phyloP scores from a whole-genome alignment of 495 filamentous ascomycete genomes.

The Penicillium maclennaniae region DNA sequence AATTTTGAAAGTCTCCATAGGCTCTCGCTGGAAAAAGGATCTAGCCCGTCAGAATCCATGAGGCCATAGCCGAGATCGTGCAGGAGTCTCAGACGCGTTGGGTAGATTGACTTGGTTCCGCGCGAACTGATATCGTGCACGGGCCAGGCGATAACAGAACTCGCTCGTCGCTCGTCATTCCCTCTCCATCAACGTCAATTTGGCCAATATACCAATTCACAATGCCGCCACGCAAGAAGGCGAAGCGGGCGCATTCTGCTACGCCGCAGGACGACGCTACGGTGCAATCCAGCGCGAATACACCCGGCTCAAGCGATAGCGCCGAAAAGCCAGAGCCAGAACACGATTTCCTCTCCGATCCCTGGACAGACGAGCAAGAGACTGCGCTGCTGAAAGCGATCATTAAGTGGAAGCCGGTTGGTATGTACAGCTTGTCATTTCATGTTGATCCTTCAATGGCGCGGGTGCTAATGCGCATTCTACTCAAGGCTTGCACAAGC shows the following conservation, averaged over 20 bases:
- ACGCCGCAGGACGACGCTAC: conserved; percentile 39
- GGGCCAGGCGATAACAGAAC: conserved; percentile 34
- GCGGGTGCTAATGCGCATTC: conserved; percentile 1
- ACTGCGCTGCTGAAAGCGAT: conserved; percentile 84
- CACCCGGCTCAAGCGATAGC: conserved; percentile 31
- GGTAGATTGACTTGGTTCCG: conserved; percentile 17
- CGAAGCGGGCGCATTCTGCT: conserved; percentile 31
- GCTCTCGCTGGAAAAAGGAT: conserved; percentile 70
- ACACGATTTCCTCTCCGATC: conserved; percentile 56
- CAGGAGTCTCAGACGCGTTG: conserved; percentile 1
- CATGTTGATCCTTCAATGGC: background rate
- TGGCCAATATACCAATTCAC: background rate
- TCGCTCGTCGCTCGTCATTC: conserved; percentile 8
- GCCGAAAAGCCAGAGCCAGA: conserved; percentile 32
- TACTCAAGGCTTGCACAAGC: conserved; percentile 82
- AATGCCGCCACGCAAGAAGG: conserved; percentile 76
- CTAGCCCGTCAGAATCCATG: conserved; percentile 46
- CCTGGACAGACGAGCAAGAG: conserved; percentile 95
- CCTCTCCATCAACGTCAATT: background rate
- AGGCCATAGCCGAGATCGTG: conserved; percentile 16
- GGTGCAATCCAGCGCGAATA: conserved; percentile 32
- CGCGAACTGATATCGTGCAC: conserved; percentile 28
- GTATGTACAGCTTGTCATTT: conserved; percentile 43
- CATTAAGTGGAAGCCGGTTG: conserved; percentile 91
- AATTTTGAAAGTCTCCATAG: conserved; percentile 55